phyloP scores from a whole-genome alignment of 176 grass and related monocot species.

The Triticum aestivum region IWGSC_CS_RefSeq_v2.1 NC_057798.1:233541399-233541898 shows the following conservation, averaged over 20 bases:
- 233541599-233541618: conserved; percentile 60
- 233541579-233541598: conserved; percentile 54
- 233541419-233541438: conserved; percentile 97
- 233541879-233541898: conserved; percentile 89
- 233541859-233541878: conserved; percentile 72
- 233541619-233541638: conserved; percentile 40
- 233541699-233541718: conserved; percentile 93
- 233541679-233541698: conserved; percentile 99
- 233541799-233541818: conserved; percentile 22
- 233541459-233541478: conserved; percentile 10
- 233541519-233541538: conserved; percentile 97
- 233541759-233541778: conserved; percentile 24
- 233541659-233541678: conserved; percentile 91
- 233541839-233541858: not conserved
- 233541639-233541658: conserved; percentile 73
- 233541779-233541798: not conserved
- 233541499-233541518: conserved; percentile 36
- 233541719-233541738: conserved; percentile 61
- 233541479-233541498: conserved; percentile 24
- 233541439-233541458: conserved; percentile 50
- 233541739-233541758: conserved; percentile 17
- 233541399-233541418: conserved; percentile 72
- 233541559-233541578: conserved; percentile 60
- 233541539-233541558: conserved; percentile 99
- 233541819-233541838: not conserved